These are phyloP conservation scores for Pseudisothecium myosuroides DNA, from an alignment of 225 moss, liverwort and hornwort genomes.

Conservation along the genomic window DNA sequence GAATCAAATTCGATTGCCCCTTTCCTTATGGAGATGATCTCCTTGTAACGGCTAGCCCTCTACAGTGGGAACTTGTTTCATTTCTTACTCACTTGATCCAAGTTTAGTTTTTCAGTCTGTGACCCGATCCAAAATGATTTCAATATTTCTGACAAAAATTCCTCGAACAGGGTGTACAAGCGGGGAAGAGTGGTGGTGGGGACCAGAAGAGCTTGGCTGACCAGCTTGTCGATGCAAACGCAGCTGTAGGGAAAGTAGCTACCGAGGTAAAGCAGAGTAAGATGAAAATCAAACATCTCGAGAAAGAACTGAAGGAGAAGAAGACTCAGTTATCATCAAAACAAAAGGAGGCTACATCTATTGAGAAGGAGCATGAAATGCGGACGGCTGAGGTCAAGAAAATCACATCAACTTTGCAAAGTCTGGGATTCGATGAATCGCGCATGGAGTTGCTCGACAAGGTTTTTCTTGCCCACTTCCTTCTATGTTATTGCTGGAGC, in stretches of 20 bases:
- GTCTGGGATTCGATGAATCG: conserved; percentile 58
- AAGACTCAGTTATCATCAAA: conserved; percentile 61
- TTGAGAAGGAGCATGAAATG: conserved; percentile 58
- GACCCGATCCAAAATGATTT: not conserved
- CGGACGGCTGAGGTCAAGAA: conserved; percentile 72
- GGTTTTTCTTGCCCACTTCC: conserved; percentile 20
- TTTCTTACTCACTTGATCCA: not conserved
- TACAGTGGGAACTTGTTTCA: not conserved
- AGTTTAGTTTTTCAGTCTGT: not conserved
- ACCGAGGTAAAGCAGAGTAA: conserved; percentile 69
- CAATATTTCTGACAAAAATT: not conserved
- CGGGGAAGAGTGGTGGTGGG: conserved; percentile 88
- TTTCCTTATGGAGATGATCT: not conserved
- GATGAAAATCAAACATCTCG: conserved; percentile 79
- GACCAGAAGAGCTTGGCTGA: conserved; percentile 88
- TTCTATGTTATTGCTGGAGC: not conserved
- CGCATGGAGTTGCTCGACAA: conserved; percentile 68
- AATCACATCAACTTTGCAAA: conserved; percentile 40
- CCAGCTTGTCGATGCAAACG: conserved; percentile 85
- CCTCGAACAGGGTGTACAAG: conserved; percentile 66
- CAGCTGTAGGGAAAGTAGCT: conserved; percentile 58
- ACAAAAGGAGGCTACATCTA: conserved; percentile 68
- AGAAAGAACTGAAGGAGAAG: conserved; percentile 74
- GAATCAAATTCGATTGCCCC: not conserved
- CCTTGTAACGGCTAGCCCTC: not conserved